Evolutionary conservation across 768 basidiomycete genomes (phyloP).

Genomic region (Polyporus arcularius): DNA sequence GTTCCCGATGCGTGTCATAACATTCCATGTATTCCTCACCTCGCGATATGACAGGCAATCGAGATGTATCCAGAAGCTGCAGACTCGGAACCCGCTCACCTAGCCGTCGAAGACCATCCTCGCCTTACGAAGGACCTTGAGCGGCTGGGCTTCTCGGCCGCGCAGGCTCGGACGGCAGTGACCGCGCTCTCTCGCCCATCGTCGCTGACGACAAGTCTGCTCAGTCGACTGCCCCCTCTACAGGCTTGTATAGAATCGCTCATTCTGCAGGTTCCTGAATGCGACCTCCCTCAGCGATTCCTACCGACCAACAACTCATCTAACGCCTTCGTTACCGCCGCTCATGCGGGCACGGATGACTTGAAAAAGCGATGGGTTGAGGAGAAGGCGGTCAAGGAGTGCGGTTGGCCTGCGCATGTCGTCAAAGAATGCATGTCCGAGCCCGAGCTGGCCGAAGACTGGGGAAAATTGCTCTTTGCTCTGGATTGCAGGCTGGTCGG

Average conservation of each 20-base stretch:
- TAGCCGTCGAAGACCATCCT: slow-evolving; percentile 44
- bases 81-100: slow-evolving; percentile 35
- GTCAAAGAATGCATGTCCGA: slow-evolving; percentile 58
- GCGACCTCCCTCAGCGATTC: slow-evolving; percentile 79
- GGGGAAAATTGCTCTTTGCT: slow-evolving; percentile 55
- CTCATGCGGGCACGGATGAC: slow-evolving; percentile 61
- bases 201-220: slow-evolving; percentile 59
- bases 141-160: slow-evolving; percentile 63
- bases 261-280: slow-evolving; percentile 81
- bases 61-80: slow-evolving; percentile 51
- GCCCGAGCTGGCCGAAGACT: slow-evolving; percentile 41
- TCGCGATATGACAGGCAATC: slow-evolving; percentile 43
- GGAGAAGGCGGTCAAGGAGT: slow-evolving; percentile 79
- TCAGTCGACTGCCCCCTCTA: slow-evolving; percentile 58
- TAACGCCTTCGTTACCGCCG: slow-evolving; percentile 65
- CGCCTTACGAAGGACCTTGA: slow-evolving; percentile 56
- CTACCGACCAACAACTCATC: slow-evolving; percentile 66
- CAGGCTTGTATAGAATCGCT: slow-evolving; percentile 86
- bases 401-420: slow-evolving; percentile 74
- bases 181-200: slow-evolving; percentile 62
- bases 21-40: slow-evolving; percentile 1
- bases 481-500: slow-evolving; percentile 61
- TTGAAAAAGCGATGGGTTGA: slow-evolving; percentile 78
- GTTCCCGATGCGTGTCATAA: slow-evolving; percentile 10
- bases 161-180: slow-evolving; percentile 53